Conservation (phyloP, 139 green algal genomes). For the Coelastrella sp. region DNA sequence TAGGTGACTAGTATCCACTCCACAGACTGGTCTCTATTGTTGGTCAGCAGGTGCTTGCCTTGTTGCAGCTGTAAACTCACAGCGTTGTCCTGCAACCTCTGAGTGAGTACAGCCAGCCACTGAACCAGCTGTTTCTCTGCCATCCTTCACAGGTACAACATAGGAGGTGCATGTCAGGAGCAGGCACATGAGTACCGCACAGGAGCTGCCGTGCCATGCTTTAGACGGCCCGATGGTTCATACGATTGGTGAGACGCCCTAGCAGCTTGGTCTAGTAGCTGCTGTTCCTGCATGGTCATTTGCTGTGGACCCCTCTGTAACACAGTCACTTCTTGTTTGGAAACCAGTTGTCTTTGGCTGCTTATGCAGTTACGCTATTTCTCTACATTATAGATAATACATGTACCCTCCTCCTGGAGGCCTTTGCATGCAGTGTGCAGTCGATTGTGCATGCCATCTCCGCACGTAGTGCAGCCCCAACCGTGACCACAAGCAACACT, state of each 20-base stretch:
- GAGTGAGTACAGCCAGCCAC: not conserved
- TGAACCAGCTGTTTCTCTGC: not conserved
- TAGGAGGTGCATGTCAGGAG: constrained; percentile 7
- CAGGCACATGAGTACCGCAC: constrained; percentile 8
- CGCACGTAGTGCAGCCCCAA: too few relatives aligned
- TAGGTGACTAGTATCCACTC: too few relatives aligned
- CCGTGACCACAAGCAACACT: too few relatives aligned
- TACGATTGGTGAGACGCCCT: constrained; percentile 6
- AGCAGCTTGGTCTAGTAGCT: not conserved
- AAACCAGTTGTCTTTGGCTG: too few relatives aligned
- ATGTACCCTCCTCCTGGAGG: not conserved
- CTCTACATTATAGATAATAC: not conserved
- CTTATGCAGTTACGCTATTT: too few relatives aligned
- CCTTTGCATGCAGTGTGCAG: too few relatives aligned
- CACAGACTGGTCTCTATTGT: too few relatives aligned
- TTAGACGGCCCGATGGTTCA: not conserved
- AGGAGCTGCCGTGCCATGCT: constrained; percentile 22
- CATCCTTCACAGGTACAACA: constrained; percentile 6
- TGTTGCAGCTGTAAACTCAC: not conserved
- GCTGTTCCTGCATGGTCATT: not conserved
- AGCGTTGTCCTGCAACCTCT: not conserved
- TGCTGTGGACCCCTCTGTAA: not conserved
- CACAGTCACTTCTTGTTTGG: too few relatives aligned
- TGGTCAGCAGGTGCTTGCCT: too few relatives aligned
- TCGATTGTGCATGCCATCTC: too few relatives aligned